phyloP scores from a whole-genome alignment of 345 rosid genomes.

The Iberis pinnata region DNA sequence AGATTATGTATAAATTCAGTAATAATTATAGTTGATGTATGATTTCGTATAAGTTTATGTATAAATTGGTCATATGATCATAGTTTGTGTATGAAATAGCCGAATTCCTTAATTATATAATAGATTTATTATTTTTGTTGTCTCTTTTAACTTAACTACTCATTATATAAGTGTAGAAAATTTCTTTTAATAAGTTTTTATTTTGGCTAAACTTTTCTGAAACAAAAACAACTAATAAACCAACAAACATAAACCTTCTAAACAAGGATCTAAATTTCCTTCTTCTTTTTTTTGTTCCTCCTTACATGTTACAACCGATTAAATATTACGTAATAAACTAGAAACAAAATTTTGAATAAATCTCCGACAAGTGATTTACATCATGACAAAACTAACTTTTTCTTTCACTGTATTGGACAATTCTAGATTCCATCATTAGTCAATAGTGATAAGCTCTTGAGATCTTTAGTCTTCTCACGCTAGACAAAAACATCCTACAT shows the following conservation, averaged over 20 bases:
- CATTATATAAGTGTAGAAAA: too few species aligned
- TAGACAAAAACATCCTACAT: constrained; percentile 34
- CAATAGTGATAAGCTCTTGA: constrained; percentile 35
- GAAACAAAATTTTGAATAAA: constrained; percentile 22
- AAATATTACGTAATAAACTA: constrained; percentile 10
- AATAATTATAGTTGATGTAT: too few species aligned
- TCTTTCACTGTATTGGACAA: constrained; percentile 24
- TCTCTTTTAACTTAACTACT: too few species aligned
- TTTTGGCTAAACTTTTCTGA: not conserved
- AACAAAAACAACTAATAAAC: not conserved
- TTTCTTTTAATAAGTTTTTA: too few species aligned
- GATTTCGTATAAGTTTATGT: too few species aligned
- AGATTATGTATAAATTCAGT: too few species aligned
- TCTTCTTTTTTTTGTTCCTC: not conserved
- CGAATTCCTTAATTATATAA: too few species aligned
- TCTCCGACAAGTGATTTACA: constrained; percentile 27
- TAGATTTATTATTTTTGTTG: too few species aligned
- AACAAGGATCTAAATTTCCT: too few species aligned
- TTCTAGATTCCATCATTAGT: constrained; percentile 19
- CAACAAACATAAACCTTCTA: not conserved
- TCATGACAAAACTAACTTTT: constrained; percentile 26
- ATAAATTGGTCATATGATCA: too few species aligned
- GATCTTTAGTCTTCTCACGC: constrained; percentile 36
- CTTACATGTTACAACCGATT: constrained; percentile 24
- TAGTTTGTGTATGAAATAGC: too few species aligned